A percentile compares a stretch with the other conserved stretches of the same genome.
These are phyloP conservation scores for Russula brevipes DNA, from an alignment of 768 basidiomycete species.

Conservation along the genomic window DNA sequence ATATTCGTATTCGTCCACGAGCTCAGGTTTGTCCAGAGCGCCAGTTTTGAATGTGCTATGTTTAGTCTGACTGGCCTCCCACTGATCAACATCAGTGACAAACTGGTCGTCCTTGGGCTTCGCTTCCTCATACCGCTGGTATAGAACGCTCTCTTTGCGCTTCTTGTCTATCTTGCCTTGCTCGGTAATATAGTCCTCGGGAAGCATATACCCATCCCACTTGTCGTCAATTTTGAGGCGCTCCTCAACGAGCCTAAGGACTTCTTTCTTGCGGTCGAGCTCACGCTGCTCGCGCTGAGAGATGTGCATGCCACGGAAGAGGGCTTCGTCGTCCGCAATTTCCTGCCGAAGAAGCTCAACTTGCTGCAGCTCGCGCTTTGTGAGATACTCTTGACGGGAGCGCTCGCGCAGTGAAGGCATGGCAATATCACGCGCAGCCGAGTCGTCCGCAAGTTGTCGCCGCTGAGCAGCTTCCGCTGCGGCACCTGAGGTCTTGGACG, in stretches of 20 bases:
- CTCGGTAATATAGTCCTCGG: conserved; percentile 97
- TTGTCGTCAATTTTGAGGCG: conserved; percentile 92
- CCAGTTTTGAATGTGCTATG: conserved; percentile 88
- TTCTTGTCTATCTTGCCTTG: conserved; percentile 98
- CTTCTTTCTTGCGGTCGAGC: conserved; percentile 88
- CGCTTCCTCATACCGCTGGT: conserved; percentile 92
- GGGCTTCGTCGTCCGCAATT: conserved; percentile 88
- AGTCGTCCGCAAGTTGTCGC: conserved; percentile 68
- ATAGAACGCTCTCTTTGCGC: conserved; percentile 88
- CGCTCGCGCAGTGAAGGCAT: conserved; percentile 77
- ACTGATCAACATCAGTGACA: conserved; percentile 94
- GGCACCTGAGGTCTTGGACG: conserved; percentile 65
- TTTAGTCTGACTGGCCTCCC: conserved; percentile 88
- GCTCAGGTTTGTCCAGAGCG: conserved; percentile 80
- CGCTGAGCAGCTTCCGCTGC: conserved; percentile 81
- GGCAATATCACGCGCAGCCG: conserved; percentile 41
- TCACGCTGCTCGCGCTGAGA: conserved; percentile 77
- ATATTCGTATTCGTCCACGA: conserved; percentile 88
- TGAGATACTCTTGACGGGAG: conserved; percentile 92
- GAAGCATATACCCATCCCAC: conserved; percentile 92
- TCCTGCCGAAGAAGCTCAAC: conserved; percentile 89
- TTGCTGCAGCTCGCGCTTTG: conserved; percentile 94
- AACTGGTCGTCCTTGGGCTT: conserved; percentile 91
- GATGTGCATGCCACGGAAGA: conserved; percentile 88
- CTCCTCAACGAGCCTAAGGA: conserved; percentile 88